Evolutionary conservation across 352 stramenopile species (phyloP), one percentile per base, ranked within the genome.

Genomic region (Phytophthora colocasiae): DNA sequence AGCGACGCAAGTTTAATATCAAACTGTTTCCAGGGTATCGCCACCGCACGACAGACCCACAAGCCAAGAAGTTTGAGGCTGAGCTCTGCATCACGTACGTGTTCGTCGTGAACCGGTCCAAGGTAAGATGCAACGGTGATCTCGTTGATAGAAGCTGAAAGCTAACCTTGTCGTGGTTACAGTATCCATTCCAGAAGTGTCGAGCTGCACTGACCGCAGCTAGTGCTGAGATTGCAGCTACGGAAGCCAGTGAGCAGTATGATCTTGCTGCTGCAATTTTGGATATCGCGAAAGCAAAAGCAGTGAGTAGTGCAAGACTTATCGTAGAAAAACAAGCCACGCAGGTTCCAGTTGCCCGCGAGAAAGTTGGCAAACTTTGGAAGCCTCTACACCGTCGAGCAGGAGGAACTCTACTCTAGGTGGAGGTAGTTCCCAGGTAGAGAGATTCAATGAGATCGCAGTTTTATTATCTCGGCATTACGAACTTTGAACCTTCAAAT

Each of bases 11-110:
- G 46, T 95, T 97, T 66, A 78, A 93, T 58, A 78, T 87, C 19
- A 58, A 68, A 0, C 57, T 87, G 17, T 96, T 95, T 43, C 86
- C 89, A 3, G 90, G 90, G 3, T 97, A 97, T 67, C 68, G 82
- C n/a, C 90, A 97, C 51, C 87, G 88, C 32, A 97, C 90, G 48
- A 97, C 90, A 5, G 87, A 96, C 66, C 89, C 88, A 32, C 74
- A 86, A 34, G 90, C 90, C 36, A 95, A 96, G 69, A 80, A 75
- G 44, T 96, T 96, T 48, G 87, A 97, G 58, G 67, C 89, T 2
- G 82, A 94, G 43, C 73, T 91, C 3, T 96, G 90, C 60, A 75
- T 83, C 60, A 96, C 87, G 11, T 97, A 95, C 66, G 77, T 93
- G 22, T 97, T 96, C 58, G 78, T 97, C 50, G 86, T 95, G 26